phyloP scores from a whole-genome alignment of 352 stramenopile genomes.

The Phytophthora pseudosyringae region DNA sequence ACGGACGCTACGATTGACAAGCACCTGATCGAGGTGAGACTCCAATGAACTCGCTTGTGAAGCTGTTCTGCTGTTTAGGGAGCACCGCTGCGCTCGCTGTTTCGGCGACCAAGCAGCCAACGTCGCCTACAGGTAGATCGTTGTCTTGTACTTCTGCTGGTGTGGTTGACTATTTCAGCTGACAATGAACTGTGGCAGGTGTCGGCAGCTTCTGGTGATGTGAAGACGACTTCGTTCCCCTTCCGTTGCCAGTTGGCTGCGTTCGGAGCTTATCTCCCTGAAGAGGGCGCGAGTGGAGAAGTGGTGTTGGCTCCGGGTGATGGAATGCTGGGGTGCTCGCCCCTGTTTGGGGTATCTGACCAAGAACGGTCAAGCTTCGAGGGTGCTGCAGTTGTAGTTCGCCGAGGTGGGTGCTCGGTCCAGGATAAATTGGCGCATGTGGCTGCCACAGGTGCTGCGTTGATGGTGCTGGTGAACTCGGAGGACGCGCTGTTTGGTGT shows the following conservation, averaged over 20 bases:
- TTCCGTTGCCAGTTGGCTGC: conserved; percentile 43
- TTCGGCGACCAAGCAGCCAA: conserved; percentile 16
- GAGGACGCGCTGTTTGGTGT: no score
- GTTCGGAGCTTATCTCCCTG: conserved; percentile 37
- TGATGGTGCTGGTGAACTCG: conserved; percentile 54
- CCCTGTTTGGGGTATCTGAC: background rate
- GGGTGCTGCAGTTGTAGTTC: conserved; percentile 36
- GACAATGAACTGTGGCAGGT: conserved; percentile 11
- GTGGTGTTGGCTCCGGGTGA: conserved; percentile 27
- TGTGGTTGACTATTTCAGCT: conserved; percentile 9
- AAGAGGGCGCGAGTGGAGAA: background rate
- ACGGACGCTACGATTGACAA: conserved; percentile 21
- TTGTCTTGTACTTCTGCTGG: no score
- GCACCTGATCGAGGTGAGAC: no score
- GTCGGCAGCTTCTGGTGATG: background rate
- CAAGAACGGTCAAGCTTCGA: conserved; percentile 2
- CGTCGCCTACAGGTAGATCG: conserved; percentile 23
- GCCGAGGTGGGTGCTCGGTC: conserved; percentile 49
- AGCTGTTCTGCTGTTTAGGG: conserved; percentile 15
- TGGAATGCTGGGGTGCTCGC: conserved; percentile 32
- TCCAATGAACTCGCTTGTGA: conserved; percentile 9
- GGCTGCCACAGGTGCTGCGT: conserved; percentile 9
- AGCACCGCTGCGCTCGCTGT: background rate
- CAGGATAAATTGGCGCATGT: conserved; percentile 44
- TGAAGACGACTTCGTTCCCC: background rate